Conservation (phyloP, 164 flowering plant species). For the Macadamia tetraphylla region DNA sequence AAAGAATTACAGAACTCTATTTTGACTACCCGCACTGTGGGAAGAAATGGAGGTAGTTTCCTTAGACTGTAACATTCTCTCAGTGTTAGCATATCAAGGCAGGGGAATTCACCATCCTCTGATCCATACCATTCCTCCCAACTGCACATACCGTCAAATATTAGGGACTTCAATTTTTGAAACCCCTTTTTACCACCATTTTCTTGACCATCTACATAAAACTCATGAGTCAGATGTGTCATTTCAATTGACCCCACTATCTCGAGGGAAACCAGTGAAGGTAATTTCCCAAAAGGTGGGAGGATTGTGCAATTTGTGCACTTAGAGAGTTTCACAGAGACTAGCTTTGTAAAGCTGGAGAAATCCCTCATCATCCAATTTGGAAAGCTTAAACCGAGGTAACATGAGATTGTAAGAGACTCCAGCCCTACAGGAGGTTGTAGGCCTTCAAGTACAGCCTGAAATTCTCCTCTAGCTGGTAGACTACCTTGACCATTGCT, state of each 20-base stretch:
- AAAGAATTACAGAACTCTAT: not conserved
- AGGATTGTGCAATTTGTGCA: not conserved
- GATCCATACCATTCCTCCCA: not conserved
- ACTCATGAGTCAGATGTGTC: not conserved
- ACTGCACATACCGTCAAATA: not conserved
- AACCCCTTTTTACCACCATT: not conserved
- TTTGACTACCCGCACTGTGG: not conserved
- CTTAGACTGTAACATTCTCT: not conserved
- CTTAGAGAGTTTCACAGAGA: not conserved
- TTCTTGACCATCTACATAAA: not conserved
- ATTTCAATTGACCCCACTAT: not conserved
- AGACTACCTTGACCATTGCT: not conserved
- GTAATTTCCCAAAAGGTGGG: not conserved
- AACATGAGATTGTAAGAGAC: not conserved
- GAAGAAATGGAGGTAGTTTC: not conserved
- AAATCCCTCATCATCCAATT: not conserved
- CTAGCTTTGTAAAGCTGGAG: not conserved
- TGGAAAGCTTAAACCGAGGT: not conserved
- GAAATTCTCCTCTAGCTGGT: not conserved
- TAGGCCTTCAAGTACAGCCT: slow-evolving; percentile 5
- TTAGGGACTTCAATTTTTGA: not conserved
- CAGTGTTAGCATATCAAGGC: not conserved
- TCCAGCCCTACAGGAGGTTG: not conserved
- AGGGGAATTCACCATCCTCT: not conserved
- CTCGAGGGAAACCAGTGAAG: not conserved